Conservation (phyloP, 257 asterid species). For the Solanum medicagineum region DNA sequence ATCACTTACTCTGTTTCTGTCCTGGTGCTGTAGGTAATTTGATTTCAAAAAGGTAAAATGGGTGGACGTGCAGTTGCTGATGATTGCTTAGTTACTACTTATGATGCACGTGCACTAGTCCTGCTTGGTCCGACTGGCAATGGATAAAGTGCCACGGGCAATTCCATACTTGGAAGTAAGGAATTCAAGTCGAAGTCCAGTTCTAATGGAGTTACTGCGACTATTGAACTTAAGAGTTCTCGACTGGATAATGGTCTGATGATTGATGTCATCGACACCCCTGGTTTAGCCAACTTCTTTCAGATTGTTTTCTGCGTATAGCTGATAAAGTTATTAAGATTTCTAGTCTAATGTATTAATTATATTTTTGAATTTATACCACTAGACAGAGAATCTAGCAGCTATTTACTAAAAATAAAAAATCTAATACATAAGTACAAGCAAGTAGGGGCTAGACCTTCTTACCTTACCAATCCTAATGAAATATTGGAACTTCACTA, state of each 20-base stretch:
- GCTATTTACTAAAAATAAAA: no score
- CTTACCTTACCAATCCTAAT: no score
- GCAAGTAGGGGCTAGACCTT: no score
- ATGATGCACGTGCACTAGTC: constrained; percentile 43
- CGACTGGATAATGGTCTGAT: constrained; percentile 37
- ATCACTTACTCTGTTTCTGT: neutral
- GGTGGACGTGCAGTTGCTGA: constrained; percentile 56
- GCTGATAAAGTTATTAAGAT: neutral
- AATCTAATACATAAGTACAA: no score
- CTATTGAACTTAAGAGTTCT: constrained; percentile 48
- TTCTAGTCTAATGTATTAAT: neutral
- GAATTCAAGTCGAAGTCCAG: constrained; percentile 49
- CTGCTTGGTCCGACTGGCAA: constrained; percentile 72
- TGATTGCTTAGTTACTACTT: constrained; percentile 54
- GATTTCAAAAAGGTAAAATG: constrained; percentile 13
- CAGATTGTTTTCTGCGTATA: neutral
- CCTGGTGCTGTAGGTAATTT: neutral
- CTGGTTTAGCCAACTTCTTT: constrained; percentile 20
- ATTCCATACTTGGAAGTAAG: constrained; percentile 42
- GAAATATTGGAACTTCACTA: no score
- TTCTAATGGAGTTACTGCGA: constrained; percentile 67
- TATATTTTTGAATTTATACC: no score
- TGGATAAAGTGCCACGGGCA: constrained; percentile 84
- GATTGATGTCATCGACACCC: constrained; percentile 67
- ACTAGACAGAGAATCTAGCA: no score